These are phyloP conservation scores for Fraxinus ornus DNA, from an alignment of 305 asterid species.

Conservation along the genomic window DNA sequence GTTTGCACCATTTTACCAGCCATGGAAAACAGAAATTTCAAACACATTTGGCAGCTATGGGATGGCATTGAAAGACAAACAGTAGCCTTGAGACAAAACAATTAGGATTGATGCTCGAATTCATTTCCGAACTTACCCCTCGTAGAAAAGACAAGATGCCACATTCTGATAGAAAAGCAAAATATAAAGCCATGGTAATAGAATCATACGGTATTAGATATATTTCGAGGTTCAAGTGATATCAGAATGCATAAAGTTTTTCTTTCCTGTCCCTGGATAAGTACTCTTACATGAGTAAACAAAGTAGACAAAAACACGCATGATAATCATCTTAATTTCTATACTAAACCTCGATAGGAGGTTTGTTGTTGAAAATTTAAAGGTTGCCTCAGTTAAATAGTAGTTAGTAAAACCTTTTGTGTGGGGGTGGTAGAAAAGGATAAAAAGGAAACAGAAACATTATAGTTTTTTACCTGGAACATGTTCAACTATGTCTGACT, in stretches of 20 bases:
- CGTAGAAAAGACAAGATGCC: conserved; percentile 1
- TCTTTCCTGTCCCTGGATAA: not conserved
- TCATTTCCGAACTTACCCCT: not conserved
- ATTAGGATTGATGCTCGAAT: not conserved
- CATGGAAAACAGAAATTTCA: not conserved
- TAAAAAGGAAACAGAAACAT: not conserved
- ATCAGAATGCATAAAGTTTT: not conserved
- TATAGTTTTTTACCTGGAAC: not conserved
- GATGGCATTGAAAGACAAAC: not conserved
- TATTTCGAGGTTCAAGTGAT: not conserved
- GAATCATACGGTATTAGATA: not conserved
- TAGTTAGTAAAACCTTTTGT: not conserved
- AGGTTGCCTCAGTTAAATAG: not conserved
- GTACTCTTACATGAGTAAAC: not conserved
- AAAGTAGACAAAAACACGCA: not conserved
- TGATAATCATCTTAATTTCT: not conserved
- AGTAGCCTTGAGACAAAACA: not conserved
- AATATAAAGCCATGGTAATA: not conserved
- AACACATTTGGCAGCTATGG: not conserved
- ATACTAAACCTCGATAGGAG: not conserved
- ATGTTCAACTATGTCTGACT: not conserved
- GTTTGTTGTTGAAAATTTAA: not conserved
- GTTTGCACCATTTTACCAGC: not conserved
- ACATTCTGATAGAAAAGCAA: not conserved
- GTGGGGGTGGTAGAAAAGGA: not conserved